phyloP scores from a whole-genome alignment of 495 filamentous ascomycete species.

The Aspergillus carlsbadensis region DNA sequence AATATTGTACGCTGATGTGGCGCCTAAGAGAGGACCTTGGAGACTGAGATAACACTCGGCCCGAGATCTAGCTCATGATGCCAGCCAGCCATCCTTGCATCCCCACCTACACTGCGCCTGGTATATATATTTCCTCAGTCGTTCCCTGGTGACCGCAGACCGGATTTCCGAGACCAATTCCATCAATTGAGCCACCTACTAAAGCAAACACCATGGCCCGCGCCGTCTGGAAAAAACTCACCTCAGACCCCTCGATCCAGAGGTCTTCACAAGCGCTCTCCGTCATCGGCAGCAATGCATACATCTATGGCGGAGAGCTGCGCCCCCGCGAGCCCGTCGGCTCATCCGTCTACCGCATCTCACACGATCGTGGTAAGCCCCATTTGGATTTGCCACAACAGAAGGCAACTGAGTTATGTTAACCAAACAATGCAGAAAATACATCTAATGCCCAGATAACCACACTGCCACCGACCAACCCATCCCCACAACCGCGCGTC shows the following conservation, averaged over 20 bases:
- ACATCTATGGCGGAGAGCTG: slow-evolving; percentile 44
- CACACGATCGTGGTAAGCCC: slow-evolving; percentile 33
- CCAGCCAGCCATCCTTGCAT: too few species aligned
- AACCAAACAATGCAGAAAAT: neutral
- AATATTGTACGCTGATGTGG: neutral
- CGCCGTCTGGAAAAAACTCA: slow-evolving; percentile 9
- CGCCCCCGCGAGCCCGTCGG: slow-evolving; percentile 53
- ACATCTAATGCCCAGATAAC: slow-evolving; percentile 3
- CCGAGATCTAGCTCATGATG: too few species aligned
- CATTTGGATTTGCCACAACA: neutral
- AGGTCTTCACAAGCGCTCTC: slow-evolving; percentile 71
- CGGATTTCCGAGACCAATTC: too few species aligned
- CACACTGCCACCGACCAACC: neutral
- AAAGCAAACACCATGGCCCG: neutral
- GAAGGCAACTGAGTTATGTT: neutral
- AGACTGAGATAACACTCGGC: too few species aligned
- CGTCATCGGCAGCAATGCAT: slow-evolving; percentile 63
- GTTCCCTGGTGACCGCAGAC: too few species aligned
- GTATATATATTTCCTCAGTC: too few species aligned
- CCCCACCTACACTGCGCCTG: too few species aligned
- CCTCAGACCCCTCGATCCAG: slow-evolving; percentile 37
- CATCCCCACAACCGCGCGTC: slow-evolving; percentile 44
- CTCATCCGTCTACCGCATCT: slow-evolving; percentile 68
- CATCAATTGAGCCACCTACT: too few species aligned
- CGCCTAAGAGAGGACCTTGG: neutral